Evolutionary conservation across 768 basidiomycete species (phyloP).

Genomic region (Russula sp.): DNA sequence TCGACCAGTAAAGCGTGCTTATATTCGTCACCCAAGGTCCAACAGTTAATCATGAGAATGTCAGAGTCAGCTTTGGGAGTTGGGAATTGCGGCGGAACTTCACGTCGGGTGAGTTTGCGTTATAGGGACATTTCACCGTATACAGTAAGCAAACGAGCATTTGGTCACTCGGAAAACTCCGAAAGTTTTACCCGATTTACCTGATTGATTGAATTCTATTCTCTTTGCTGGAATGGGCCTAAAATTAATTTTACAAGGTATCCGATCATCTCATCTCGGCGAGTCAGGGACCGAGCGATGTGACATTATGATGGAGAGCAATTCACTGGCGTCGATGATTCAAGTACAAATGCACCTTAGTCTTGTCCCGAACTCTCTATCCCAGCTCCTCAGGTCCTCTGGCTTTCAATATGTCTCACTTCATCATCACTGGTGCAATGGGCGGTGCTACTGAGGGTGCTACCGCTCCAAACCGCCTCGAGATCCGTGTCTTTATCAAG

Average conservation of each 20-base stretch:
- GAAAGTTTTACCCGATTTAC: too few relatives aligned
- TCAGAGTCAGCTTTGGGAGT: too few relatives aligned
- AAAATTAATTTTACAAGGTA: too few relatives aligned
- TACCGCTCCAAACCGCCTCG: conserved; percentile 17
- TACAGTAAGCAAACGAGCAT: too few relatives aligned
- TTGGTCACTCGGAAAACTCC: too few relatives aligned
- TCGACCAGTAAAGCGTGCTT: neutral
- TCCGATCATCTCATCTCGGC: neutral
- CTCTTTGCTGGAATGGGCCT: too few relatives aligned
- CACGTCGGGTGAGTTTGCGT: too few relatives aligned
- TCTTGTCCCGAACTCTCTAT: neutral
- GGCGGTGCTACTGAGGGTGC: conserved; percentile 12
- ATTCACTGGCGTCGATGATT: neutral
- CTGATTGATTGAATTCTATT: too few relatives aligned
- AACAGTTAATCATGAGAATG: too few relatives aligned
- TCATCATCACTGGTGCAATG: conserved; percentile 10
- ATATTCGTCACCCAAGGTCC: too few relatives aligned
- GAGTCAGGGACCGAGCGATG: neutral
- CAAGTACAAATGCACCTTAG: conserved; percentile 4
- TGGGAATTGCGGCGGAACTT: too few relatives aligned
- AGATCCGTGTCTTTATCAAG: conserved; percentile 28
- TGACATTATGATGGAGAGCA: neutral
- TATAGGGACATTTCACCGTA: too few relatives aligned
- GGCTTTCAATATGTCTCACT: conserved; percentile 11
- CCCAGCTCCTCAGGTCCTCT: neutral